Percentiles rank a stretch among this genome's conserved stretches.
These are phyloP conservation scores for Cadophora sp. DNA, from an alignment of 2,329 filamentous ascomycete genomes.

Conservation along the genomic window DNA sequence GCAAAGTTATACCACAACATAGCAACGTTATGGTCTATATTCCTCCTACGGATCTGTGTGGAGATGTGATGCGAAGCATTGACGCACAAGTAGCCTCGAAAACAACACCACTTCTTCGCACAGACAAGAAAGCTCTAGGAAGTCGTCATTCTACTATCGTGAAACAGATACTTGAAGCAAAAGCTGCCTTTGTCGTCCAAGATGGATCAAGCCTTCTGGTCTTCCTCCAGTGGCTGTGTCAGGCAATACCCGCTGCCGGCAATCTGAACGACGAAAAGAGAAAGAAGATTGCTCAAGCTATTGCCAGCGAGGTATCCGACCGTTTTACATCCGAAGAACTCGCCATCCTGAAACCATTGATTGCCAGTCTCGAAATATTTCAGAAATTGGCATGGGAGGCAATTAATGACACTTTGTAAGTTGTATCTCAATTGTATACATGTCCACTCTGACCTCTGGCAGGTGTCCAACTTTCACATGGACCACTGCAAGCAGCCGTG, in stretches of 20 bases:
- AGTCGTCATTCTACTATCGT: not conserved
- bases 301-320: not conserved
- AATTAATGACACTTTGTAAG: constrained; percentile 21
- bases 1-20: constrained; percentile 30
- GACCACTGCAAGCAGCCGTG: constrained; percentile 24
- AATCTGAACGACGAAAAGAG: constrained; percentile 1
- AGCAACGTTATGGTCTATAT: constrained; percentile 18
- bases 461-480: constrained; percentile 25
- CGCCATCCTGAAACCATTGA: not conserved
- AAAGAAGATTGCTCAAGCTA: not conserved
- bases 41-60: constrained; percentile 20
- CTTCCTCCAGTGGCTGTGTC: constrained; percentile 29
- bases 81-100: constrained; percentile 17
- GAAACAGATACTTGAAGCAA: not conserved
- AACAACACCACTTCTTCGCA: constrained; percentile 22
- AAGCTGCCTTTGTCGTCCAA: constrained; percentile 10
- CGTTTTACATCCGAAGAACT: not conserved
- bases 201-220: constrained; percentile 21
- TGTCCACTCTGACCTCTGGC: constrained; percentile 9
- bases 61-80: constrained; percentile 31
- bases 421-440: not conserved
- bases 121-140: not conserved
- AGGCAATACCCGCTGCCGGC: constrained; percentile 12
- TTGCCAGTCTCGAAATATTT: constrained; percentile 16
- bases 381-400: constrained; percentile 27